These are phyloP conservation scores for Hypocreales sp. DNA, from an alignment of 2,329 filamentous ascomycete genomes.

Conservation along the genomic window DNA sequence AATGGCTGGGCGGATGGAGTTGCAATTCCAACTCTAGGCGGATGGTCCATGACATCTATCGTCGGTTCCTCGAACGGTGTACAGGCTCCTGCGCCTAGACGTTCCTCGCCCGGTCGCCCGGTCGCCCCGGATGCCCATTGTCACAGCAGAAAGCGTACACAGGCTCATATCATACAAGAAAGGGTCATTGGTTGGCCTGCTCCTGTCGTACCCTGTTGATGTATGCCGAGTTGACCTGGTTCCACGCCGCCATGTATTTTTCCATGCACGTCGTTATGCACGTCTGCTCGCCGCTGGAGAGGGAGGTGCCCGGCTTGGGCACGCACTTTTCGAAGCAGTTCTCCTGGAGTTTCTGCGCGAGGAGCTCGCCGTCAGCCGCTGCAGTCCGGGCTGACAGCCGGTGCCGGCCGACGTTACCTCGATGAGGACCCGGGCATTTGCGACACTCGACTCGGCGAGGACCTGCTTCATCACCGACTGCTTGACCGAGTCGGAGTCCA, in stretches of 20 bases:
- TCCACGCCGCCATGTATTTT: slow-evolving; percentile 74
- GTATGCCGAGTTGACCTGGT: slow-evolving; percentile 54
- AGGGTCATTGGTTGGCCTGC: slow-evolving; percentile 15
- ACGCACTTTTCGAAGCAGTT: slow-evolving; percentile 71
- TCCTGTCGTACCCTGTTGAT: slow-evolving; percentile 48
- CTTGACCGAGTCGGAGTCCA: slow-evolving; percentile 45
- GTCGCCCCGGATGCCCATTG: no score
- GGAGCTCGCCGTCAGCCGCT: not conserved
- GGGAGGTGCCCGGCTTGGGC: slow-evolving; percentile 48
- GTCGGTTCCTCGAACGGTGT: no score
- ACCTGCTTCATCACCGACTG: slow-evolving; percentile 50
- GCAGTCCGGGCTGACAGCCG: no score
- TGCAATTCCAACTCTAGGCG: no score
- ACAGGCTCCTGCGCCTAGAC: no score
- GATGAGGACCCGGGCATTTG: slow-evolving; percentile 55
- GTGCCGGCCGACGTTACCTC: no score
- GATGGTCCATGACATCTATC: no score
- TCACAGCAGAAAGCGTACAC: no score
- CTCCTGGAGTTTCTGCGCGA: slow-evolving; percentile 56
- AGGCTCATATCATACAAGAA: no score
- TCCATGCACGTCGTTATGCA: slow-evolving; percentile 70
- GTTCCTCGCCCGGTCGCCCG: no score
- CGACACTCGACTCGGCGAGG: slow-evolving; percentile 46
- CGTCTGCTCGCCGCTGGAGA: slow-evolving; percentile 51
- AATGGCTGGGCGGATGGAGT: no score